Percentiles rank a stretch among this genome's conserved stretches.
Conservation (phyloP, 2,329 filamentous ascomycete genomes). For the Boeremia exigua region DNA sequence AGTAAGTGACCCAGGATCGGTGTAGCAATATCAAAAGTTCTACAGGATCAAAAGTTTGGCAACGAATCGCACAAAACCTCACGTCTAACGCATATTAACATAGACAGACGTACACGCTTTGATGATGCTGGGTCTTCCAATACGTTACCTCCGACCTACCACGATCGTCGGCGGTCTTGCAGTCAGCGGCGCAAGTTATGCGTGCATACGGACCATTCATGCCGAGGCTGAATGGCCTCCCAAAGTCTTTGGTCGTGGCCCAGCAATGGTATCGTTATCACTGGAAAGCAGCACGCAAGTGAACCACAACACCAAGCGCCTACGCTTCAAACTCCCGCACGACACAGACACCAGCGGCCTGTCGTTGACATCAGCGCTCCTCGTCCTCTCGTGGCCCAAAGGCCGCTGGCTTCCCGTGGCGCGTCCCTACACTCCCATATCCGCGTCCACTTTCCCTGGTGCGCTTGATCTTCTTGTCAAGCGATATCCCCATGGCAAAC, state of each 20-base stretch:
- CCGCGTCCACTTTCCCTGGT: conserved; percentile 60
- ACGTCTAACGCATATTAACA: too few relatives aligned
- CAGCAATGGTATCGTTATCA: conserved; percentile 81
- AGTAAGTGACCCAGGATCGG: too few relatives aligned
- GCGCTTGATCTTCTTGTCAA: conserved; percentile 71
- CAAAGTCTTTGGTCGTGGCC: conserved; percentile 43
- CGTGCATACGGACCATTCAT: conserved; percentile 2
- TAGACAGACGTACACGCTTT: too few relatives aligned
- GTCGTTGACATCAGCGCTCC: conserved; percentile 70
- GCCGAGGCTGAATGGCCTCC: conserved; percentile 15
- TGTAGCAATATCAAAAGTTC: too few relatives aligned
- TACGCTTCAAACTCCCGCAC: conserved; percentile 84
- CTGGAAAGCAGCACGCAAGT: conserved; percentile 75
- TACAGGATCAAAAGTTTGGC: too few relatives aligned
- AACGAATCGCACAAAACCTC: too few relatives aligned
- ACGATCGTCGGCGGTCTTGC: conserved; percentile 1
- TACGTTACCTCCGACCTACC: too few relatives aligned
- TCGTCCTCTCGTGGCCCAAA: conserved; percentile 66
- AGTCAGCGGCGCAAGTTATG: not conserved
- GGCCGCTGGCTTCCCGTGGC: conserved; percentile 65
- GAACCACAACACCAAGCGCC: conserved; percentile 90
- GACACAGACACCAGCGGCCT: conserved; percentile 80
- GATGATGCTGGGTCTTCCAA: too few relatives aligned
- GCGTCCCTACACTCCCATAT: conserved; percentile 72
- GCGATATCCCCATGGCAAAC: conserved; percentile 69